Evolutionary conservation across 2,329 filamentous ascomycete genomes (phyloP), one percentile per base, ranked within the genome.

Genomic region (Monascus ruber): DNA sequence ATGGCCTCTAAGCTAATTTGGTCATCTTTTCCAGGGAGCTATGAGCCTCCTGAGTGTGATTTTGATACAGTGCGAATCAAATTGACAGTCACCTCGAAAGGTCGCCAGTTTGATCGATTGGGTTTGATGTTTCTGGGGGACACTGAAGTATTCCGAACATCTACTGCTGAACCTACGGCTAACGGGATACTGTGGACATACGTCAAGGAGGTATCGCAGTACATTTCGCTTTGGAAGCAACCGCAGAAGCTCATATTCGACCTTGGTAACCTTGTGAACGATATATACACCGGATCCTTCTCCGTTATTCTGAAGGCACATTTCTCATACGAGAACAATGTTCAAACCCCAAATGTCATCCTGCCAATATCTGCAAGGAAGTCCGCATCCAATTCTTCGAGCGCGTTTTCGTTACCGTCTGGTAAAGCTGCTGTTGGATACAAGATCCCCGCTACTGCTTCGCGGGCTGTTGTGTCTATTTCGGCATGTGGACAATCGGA

Each of bases 61-160:
- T 91, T 89, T 65, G 82, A 86, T 53, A 73, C 77, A 28, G 80
- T 88, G 10, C 72, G 76, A 24, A 76, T 91, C 59, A 86, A 87
- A 53, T 74, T 91, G 48, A 88, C 82, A 0, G 79, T 83, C 9
- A 76, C 75, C 1, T 83, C 81, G 6, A 66, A 69, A 44, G 85
- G 85, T 1, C 72, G 75, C 3, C 85, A 93, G 50, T 88, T 75
- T 59, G 85, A 93, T 56, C 74, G 85, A 31, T 69, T 89, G 6
- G 85, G 77, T 4, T 60, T 81, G 27, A 79, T 91, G 72, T 91
- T 81, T 51, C 68, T 91, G 31, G 77, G 77, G 32, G 82, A 89
- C 56, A 77, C 75, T 6, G 85, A 93, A 56, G 72, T 93, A n/a
- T 91, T 83, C 69, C 72, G 85, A 24, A 88, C 84, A 2, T 87